Evolutionary conservation across 192 early-diverging fungal species (phyloP).

Genomic region (Entomortierella chlamydospora): DNA sequence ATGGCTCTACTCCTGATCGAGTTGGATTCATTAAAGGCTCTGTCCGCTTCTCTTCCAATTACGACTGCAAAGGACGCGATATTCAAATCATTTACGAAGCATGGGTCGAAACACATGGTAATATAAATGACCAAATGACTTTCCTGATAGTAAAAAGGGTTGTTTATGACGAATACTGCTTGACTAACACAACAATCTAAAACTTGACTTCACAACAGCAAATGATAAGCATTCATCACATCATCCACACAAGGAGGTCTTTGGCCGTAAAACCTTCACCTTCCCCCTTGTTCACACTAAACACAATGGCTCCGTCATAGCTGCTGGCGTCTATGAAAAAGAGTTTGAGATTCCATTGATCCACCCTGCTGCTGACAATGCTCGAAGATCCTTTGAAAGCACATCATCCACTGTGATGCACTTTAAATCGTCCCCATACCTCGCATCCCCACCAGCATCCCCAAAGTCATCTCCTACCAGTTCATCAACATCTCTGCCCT

Average conservation of each 20-base stretch:
- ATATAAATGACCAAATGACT: slow-evolving; percentile 9
- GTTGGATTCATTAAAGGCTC: slow-evolving; percentile 31
- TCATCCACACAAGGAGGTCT: slow-evolving; percentile 13
- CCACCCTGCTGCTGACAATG: neutral
- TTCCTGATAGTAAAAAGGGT: too few species aligned
- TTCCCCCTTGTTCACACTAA: slow-evolving; percentile 42
- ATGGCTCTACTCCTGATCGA: slow-evolving; percentile 23
- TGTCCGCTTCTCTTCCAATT: slow-evolving; percentile 40
- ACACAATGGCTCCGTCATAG: slow-evolving; percentile 20
- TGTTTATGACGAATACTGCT: too few species aligned
- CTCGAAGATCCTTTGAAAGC: slow-evolving; percentile 8
- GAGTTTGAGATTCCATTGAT: slow-evolving; percentile 23
- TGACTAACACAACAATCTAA: too few species aligned
- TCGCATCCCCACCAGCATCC: neutral
- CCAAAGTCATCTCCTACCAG: slow-evolving; percentile 6
- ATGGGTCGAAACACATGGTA: slow-evolving; percentile 26
- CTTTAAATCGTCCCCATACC: neutral
- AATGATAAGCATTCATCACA: slow-evolving; percentile 8
- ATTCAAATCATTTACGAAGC: slow-evolving; percentile 54
- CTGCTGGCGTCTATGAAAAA: slow-evolving; percentile 27
- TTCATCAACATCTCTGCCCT: neutral
- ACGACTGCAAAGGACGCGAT: slow-evolving; percentile 48
- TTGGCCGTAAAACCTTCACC: slow-evolving; percentile 30
- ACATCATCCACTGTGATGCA: neutral
- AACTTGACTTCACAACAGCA: neutral